Evolutionary conservation across 139 green algal genomes (phyloP), one percentile per base, ranked within the genome.

Genomic region (Chlorella sp.): DNA sequence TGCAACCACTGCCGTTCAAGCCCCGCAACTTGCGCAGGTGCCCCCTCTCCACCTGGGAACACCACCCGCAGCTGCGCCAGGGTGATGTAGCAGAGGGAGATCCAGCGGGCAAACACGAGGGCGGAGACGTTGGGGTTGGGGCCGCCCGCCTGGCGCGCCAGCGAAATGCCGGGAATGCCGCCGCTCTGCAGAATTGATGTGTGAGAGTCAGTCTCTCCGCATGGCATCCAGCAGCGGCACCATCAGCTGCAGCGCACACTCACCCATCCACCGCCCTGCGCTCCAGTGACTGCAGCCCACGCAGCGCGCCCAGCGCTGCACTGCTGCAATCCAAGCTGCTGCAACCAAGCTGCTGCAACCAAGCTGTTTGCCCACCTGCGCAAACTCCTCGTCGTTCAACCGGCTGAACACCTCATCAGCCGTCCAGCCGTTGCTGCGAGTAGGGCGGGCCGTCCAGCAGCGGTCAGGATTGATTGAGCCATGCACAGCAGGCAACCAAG

Each of bases 1-100:
- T n/a, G n/a, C n/a, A n/a, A n/a, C n/a, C n/a, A n/a, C n/a, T n/a
- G n/a, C n/a, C n/a, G n/a, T n/a, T n/a, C n/a, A n/a, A n/a, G n/a
- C n/a, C n/a, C n/a, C n/a, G n/a, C n/a, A n/a, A n/a, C n/a, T n/a
- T n/a, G n/a, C n/a, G n/a, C n/a, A n/a, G n/a, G n/a, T n/a, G n/a
- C n/a, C n/a, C n/a, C n/a, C n/a, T n/a, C n/a, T n/a, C 23, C n/a
- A 86, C 92, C 81, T 65, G 94, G 93, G 85, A 96, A 95, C 36
- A 88, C 90, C 21, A 94, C 90, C 17, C 89, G 90, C 28, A 97
- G 75, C 87, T 96, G 90, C 4, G 93, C 95, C 47, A 91, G 86
- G 15, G 91, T 83, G 72, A 95, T 92, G 80, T 94, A 96, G 17
- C 86, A 74, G 12, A 90, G 68, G 3, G 71, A 90, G 34, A 95